Evolutionary conservation across 306 rosid genomes (phyloP).

Genomic region (Biancaea sappan): DNA sequence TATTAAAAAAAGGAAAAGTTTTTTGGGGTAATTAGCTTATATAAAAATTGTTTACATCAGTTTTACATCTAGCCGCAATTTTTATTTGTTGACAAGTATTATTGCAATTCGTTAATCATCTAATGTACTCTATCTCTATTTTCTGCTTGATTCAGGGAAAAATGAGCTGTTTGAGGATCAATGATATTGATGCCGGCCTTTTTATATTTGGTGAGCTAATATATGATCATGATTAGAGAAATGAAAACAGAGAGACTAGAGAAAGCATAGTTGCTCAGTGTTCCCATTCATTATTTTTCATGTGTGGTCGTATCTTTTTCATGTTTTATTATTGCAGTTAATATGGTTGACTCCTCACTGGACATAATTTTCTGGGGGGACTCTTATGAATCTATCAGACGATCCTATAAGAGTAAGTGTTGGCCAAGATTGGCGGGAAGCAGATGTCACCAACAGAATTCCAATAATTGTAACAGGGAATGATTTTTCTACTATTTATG

Average conservation of each 20-base stretch:
- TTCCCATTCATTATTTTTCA: background rate
- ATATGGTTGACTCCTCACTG: slow-evolving; percentile 14
- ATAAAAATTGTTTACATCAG: background rate
- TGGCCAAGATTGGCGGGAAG: slow-evolving; percentile 91
- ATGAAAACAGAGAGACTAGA: background rate
- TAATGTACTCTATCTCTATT: slow-evolving; percentile 30
- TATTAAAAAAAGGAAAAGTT: too few relatives aligned
- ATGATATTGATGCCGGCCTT: slow-evolving; percentile 95
- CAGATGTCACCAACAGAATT: slow-evolving; percentile 77
- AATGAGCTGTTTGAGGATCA: slow-evolving; percentile 97
- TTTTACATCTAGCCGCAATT: slow-evolving; percentile 20
- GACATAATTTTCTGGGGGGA: slow-evolving; percentile 59
- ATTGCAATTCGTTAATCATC: slow-evolving; percentile 26
- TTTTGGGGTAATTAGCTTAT: background rate
- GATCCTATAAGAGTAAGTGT: slow-evolving; percentile 90
- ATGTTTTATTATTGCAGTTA: slow-evolving; percentile 22
- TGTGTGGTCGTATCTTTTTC: background rate
- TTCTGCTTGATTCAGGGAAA: slow-evolving; percentile 67
- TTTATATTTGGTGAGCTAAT: slow-evolving; percentile 86
- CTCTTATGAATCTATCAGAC: slow-evolving; percentile 93
- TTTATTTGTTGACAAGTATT: background rate
- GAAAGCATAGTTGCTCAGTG: slow-evolving; percentile 17
- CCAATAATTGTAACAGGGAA: slow-evolving; percentile 96
- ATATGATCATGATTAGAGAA: slow-evolving; percentile 23
- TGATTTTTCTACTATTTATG: slow-evolving; percentile 91